Percentiles rank a stretch among this genome's conserved stretches.
These are phyloP conservation scores for Zizania palustris DNA, from an alignment of 202 grass and related monocot species.

Conservation along the genomic window DNA sequence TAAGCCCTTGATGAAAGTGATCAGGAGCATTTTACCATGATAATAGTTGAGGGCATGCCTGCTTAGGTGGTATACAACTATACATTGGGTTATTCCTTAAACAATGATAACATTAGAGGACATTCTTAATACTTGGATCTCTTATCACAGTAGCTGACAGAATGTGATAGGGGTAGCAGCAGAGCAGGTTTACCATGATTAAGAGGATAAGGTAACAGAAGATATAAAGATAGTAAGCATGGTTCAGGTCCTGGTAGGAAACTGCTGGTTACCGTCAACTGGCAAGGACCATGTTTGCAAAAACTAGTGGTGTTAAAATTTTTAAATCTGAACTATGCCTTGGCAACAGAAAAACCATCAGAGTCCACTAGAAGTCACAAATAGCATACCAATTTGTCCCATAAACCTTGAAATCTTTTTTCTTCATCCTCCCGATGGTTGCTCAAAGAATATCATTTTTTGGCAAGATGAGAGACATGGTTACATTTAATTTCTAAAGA, in stretches of 20 bases:
- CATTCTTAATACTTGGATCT: not conserved
- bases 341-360: not conserved
- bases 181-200: not conserved
- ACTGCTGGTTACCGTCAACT: not conserved
- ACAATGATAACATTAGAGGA: not conserved
- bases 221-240: not conserved
- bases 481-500: not conserved
- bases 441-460: not conserved
- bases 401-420: not conserved
- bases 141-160: not conserved
- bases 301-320: not conserved
- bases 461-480: not conserved
- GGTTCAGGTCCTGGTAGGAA: not conserved
- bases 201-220: not conserved
- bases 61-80: not conserved
- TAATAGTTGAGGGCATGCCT: constrained; percentile 3
- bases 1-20: not conserved
- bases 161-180: not conserved
- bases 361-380: not conserved
- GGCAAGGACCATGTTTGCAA: not conserved
- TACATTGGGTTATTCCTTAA: not conserved
- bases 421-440: not conserved
- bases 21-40: not conserved
- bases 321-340: not conserved
- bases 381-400: not conserved